These are phyloP conservation scores for Solanum appendiculatum DNA, from an alignment of 257 asterid genomes.

Conservation along the genomic window DNA sequence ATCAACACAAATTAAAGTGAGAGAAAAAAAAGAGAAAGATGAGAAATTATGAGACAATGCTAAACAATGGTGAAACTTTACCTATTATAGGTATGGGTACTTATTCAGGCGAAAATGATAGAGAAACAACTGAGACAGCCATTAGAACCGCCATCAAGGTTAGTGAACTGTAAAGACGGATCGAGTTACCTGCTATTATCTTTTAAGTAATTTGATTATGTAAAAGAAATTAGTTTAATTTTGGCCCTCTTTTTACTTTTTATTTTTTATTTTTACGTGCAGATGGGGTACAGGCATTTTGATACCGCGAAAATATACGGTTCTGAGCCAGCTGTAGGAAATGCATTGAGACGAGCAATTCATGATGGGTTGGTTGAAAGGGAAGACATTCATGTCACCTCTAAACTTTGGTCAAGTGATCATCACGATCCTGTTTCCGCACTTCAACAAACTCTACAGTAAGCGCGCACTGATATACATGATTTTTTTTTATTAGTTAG, in stretches of 20 bases:
- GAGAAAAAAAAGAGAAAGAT: conserved; percentile 12
- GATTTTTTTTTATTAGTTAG: not conserved
- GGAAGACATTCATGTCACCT: conserved; percentile 50
- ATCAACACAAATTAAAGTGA: not conserved
- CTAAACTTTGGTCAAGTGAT: conserved; percentile 77
- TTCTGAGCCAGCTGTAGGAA: conserved; percentile 68
- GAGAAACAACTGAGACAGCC: conserved; percentile 43
- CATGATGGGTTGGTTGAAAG: conserved; percentile 31
- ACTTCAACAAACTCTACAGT: conserved; percentile 54
- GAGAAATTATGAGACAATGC: conserved; percentile 40
- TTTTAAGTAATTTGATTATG: too few species aligned
- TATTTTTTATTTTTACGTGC: too few species aligned
- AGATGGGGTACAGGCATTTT: conserved; percentile 75
- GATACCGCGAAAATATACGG: conserved; percentile 84
- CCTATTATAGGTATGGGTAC: conserved; percentile 76
- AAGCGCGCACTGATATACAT: not conserved
- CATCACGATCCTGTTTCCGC: conserved; percentile 81
- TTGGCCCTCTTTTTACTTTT: too few species aligned
- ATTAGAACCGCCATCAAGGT: conserved; percentile 61
- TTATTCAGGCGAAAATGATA: conserved; percentile 53
- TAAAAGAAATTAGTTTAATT: too few species aligned
- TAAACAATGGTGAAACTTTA: conserved; percentile 63
- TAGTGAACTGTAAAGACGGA: too few species aligned
- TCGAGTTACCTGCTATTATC: too few species aligned
- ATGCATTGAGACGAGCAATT: conserved; percentile 44